These are phyloP conservation scores for Vanderwaltozyma polyspora DNA, from an alignment of 805 yeast genomes.

Conservation along the genomic window DNA sequence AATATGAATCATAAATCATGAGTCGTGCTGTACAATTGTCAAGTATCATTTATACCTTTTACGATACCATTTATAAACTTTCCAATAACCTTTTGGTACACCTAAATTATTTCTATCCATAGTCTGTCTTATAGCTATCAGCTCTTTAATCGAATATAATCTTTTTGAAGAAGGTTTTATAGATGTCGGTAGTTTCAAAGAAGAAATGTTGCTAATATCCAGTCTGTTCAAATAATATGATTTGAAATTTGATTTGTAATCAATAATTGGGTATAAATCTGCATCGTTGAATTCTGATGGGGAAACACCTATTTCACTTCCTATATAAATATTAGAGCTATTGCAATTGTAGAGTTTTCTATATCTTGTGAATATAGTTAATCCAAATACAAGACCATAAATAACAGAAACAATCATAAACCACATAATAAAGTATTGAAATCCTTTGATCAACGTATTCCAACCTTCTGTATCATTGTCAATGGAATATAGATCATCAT, in stretches of 20 bases:
- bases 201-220: not conserved
- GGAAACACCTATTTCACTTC: conserved; percentile 1
- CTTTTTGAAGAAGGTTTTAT: not conserved
- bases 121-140: not conserved
- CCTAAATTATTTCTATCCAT: not conserved
- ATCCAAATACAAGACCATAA: not conserved
- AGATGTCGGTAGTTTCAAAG: not conserved
- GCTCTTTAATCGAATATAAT: conserved; percentile 1
- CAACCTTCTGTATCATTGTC: not conserved
- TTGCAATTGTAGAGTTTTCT: not conserved
- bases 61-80: not conserved
- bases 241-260: conserved; percentile 1
- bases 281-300: conserved; percentile 1
- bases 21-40: too few species aligned
- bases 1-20: too few species aligned
- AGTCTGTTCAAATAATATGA: conserved; percentile 1
- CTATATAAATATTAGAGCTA: not conserved
- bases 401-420: not conserved
- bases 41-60: not conserved
- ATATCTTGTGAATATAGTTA: not conserved
- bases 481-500: not conserved
- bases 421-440: conserved; percentile 2
- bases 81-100: not conserved
- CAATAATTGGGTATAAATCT: conserved; percentile 3
- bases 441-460: not conserved